Percentiles rank a stretch among this genome's conserved stretches.
Evolutionary conservation across 2,329 filamentous ascomycete genomes (phyloP).

Genomic region (Hirsutella minnesotensis): DNA sequence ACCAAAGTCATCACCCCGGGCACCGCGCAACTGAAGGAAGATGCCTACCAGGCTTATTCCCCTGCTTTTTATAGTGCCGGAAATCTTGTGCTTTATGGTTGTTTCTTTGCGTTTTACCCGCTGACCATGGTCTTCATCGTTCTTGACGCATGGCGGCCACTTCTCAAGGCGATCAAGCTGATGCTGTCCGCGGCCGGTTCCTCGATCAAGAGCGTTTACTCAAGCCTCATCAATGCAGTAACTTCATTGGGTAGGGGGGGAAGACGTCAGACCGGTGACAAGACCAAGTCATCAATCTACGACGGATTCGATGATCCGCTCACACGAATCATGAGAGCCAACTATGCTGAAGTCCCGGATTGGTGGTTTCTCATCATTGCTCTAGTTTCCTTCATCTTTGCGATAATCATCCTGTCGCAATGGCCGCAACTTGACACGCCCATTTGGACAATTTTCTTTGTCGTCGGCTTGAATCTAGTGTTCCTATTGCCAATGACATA

Average conservation of each 20-base stretch:
- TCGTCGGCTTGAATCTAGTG: slow-evolving; percentile 23
- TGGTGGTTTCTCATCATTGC: slow-evolving; percentile 27
- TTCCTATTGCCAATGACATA: slow-evolving; percentile 28
- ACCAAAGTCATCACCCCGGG: slow-evolving; percentile 27
- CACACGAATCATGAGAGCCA: slow-evolving; percentile 28
- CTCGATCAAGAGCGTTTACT: slow-evolving; percentile 7
- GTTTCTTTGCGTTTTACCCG: slow-evolving; percentile 20
- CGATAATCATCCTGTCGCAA: slow-evolving; percentile 17
- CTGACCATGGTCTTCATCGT: slow-evolving; percentile 23
- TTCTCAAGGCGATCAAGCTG: slow-evolving; percentile 19
- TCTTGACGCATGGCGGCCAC: slow-evolving; percentile 21
- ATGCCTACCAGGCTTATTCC: slow-evolving; percentile 22
- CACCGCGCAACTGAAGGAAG: slow-evolving; percentile 17
- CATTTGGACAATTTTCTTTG: slow-evolving; percentile 17
- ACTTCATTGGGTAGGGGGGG: slow-evolving; percentile 16
- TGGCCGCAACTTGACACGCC: slow-evolving; percentile 17
- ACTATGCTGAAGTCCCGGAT: slow-evolving; percentile 33
- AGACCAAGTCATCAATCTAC: slow-evolving; percentile 25
- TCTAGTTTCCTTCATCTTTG: slow-evolving; percentile 17
- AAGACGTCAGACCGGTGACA: slow-evolving; percentile 17
- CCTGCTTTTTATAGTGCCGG: slow-evolving; percentile 20
- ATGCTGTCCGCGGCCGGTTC: slow-evolving; percentile 11
- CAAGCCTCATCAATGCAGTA: not conserved
- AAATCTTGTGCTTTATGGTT: slow-evolving; percentile 18
- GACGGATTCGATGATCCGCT: slow-evolving; percentile 30